Evolutionary conservation across 2,329 filamentous ascomycete genomes (phyloP).

Genomic region (Fusarium tuaranense): DNA sequence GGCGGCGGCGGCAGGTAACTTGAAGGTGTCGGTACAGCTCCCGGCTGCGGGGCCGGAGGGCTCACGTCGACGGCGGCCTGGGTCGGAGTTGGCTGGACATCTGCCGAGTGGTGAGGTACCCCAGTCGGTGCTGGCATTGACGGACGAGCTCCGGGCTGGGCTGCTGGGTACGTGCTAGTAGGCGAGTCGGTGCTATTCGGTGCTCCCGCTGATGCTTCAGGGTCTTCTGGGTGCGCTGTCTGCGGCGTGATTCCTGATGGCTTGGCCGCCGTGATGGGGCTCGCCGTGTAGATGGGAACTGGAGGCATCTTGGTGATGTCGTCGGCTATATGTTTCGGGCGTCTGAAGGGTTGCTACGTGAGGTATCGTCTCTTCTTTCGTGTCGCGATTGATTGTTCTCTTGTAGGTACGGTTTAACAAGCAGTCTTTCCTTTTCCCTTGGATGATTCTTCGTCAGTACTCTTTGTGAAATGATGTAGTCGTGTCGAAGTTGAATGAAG

Average conservation of each 20-base stretch:
- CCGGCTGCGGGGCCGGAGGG: constrained; percentile 69
- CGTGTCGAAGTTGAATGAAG: constrained; percentile 20
- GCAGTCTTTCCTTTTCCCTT: background rate
- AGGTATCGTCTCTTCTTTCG: background rate
- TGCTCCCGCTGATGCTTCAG: constrained; percentile 33
- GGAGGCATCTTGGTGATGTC: constrained; percentile 62
- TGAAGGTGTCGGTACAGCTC: constrained; percentile 62
- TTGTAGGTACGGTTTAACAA: background rate
- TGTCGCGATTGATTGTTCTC: background rate
- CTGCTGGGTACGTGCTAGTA: constrained; percentile 46
- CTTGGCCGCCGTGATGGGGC: constrained; percentile 69
- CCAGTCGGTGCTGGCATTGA: constrained; percentile 59
- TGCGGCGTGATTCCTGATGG: constrained; percentile 61
- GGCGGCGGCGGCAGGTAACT: constrained; percentile 62
- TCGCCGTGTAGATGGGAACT: constrained; percentile 69
- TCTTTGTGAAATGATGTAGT: constrained; percentile 16
- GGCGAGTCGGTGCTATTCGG: constrained; percentile 46
- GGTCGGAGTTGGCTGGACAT: constrained; percentile 58
- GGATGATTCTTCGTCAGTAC: background rate
- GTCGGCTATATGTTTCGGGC: background rate
- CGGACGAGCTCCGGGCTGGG: constrained; percentile 45
- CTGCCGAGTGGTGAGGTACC: constrained; percentile 49
- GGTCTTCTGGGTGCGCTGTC: constrained; percentile 50
- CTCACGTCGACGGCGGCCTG: constrained; percentile 47
- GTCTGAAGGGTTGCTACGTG: background rate